Evolutionary conservation across 495 filamentous ascomycete species (phyloP), one percentile per base, ranked within the genome.

Genomic region (Astrothelium subdiscretum): DNA sequence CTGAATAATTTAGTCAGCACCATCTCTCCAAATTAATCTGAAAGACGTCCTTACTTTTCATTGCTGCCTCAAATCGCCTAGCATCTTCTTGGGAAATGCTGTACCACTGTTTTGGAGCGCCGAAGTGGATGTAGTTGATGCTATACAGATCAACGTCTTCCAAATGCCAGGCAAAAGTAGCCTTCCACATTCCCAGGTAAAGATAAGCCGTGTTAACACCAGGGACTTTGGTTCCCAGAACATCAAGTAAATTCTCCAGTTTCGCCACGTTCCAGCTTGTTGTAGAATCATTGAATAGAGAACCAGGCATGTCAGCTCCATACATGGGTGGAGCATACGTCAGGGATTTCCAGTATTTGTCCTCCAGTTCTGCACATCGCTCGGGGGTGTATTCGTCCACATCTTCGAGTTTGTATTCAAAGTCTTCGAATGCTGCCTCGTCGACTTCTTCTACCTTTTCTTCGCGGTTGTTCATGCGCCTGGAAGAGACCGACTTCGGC

Each of bases 71-170:
- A 71, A 98, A 98, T 11, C 86, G 83, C 57, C 89, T 81, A n/a
- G 94, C 94, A 74, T 98, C 94, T 61, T 87, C 87, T 71, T 97
- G 95, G 1, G 92, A 95, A 63, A 98, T 98, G 72, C 91, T 96
- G 75, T 98, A 98, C 94, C 94, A 98, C 71, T 98, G 94, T 72
- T 98, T 98, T 3, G 94, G 94, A 12, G 94, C 94, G 48, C 94
- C 94, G 71, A 98, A 98, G 71, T 98, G 94, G 63, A 98, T 91
- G 73, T 96, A 98, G 77, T 98, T 98, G 79, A 98, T 98, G 75
- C 92, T 97, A 81, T 97, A 97, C 1, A 98, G 83, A 76, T 98
- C 94, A 60, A 98, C 91, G 76, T 98, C 94, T 70, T 98, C 94
- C 42, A 98, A 77, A 82, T 98, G 94, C 94, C 94, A 98, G 11